A percentile compares a stretch with the other conserved stretches of the same genome.
Conservation (phyloP, 768 basidiomycete species). For the Suillus cothurnatus region DNA sequence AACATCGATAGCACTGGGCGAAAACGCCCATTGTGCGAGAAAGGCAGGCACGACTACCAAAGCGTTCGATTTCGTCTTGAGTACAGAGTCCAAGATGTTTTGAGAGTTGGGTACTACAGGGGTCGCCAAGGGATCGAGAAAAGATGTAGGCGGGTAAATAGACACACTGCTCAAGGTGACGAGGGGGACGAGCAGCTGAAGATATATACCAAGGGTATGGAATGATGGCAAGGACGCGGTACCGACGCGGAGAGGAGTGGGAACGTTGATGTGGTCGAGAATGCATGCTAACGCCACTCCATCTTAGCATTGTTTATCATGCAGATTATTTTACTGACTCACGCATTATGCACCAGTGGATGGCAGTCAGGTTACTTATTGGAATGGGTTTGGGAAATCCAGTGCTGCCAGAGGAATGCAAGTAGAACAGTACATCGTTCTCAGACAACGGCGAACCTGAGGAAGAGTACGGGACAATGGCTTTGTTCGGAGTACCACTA, state of each 20-base stretch:
- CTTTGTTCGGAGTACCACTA: conserved; percentile 24
- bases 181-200: conserved; percentile 23
- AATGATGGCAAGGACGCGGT: conserved; percentile 31
- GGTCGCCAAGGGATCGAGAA: conserved; percentile 18
- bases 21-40: conserved; percentile 38
- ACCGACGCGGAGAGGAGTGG: conserved; percentile 21
- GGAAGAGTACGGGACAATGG: conserved; percentile 21
- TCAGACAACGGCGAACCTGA: conserved; percentile 17
- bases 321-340: conserved; percentile 16
- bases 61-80: conserved; percentile 27
- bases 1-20: conserved; percentile 23
- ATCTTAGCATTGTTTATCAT: background rate
- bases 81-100: conserved; percentile 40
- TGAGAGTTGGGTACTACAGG: conserved; percentile 43
- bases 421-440: conserved; percentile 42
- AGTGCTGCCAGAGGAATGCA: conserved; percentile 54
- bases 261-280: conserved; percentile 4
- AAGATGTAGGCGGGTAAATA: conserved; percentile 31
- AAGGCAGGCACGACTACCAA: conserved; percentile 42
- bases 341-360: conserved; percentile 41
- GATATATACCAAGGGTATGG: conserved; percentile 24
- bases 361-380: conserved; percentile 35
- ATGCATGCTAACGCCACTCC: conserved; percentile 7
- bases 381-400: conserved; percentile 50
- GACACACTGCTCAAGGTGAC: conserved; percentile 16